Conservation (phyloP, 2,329 filamentous ascomycete species). For the Cladosporium oxysporum region DNA sequence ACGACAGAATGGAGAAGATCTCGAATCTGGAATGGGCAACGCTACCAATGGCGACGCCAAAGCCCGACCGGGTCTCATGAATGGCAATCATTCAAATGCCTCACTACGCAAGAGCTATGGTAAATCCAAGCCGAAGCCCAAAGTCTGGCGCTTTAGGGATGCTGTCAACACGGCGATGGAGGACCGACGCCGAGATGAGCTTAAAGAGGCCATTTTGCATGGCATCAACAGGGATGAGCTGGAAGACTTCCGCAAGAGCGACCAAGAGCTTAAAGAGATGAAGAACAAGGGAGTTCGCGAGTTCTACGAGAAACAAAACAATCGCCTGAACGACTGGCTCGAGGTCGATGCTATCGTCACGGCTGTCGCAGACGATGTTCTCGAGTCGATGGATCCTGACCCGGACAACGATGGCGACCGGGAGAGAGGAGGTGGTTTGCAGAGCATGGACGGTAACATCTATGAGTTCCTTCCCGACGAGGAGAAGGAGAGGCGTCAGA, state of each 20-base stretch:
- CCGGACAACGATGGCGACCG: conserved; percentile 58
- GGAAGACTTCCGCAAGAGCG: conserved; percentile 53
- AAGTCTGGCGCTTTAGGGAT: conserved; percentile 49
- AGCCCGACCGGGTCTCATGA: conserved; percentile 15
- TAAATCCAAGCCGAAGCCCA: conserved; percentile 30
- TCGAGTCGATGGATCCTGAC: conserved; percentile 63
- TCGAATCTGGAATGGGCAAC: conserved; percentile 14
- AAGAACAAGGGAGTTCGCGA: conserved; percentile 54
- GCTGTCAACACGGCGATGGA: conserved; percentile 49
- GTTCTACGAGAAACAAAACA: conserved; percentile 59
- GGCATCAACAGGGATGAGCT: conserved; percentile 50
- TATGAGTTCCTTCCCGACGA: conserved; percentile 58
- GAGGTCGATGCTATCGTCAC: conserved; percentile 61
- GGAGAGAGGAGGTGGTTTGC: conserved; percentile 55
- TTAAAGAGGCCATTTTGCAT: conserved; percentile 53
- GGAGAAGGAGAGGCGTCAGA: conserved; percentile 51
- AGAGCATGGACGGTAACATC: conserved; percentile 52
- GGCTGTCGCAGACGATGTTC: conserved; percentile 58
- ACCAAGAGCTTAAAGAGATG: conserved; percentile 56
- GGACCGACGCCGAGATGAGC: conserved; percentile 45
- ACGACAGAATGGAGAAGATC: neutral
- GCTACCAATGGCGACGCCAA: conserved; percentile 13
- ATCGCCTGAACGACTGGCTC: conserved; percentile 58
- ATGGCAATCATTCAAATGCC: conserved; percentile 3
- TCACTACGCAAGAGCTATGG: conserved; percentile 1